Percentiles rank a stretch among this genome's conserved stretches.
Evolutionary conservation across 148 eudicot genomes (phyloP).

Genomic region (Camellia sinensis): DNA sequence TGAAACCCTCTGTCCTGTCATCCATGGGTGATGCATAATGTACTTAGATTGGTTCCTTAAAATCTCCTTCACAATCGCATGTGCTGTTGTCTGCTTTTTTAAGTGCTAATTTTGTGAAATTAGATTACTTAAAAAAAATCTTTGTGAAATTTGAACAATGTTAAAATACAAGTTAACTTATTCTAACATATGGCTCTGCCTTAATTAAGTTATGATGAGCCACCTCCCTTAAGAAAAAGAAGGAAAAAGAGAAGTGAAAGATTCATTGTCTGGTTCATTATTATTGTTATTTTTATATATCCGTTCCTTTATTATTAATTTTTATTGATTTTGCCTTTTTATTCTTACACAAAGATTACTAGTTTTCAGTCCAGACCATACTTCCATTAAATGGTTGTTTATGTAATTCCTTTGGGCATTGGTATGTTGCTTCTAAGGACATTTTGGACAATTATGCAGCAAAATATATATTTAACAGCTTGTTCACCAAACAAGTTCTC

Average conservation of each 20-base stretch:
- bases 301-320: too few relatives aligned
- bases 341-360: too few relatives aligned
- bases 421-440: too few relatives aligned
- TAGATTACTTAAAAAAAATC: too few relatives aligned
- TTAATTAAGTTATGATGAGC: not conserved
- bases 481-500: too few relatives aligned
- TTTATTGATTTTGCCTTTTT: too few relatives aligned
- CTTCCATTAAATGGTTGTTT: too few relatives aligned
- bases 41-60: not conserved
- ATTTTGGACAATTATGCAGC: too few relatives aligned
- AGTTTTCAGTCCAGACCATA: too few relatives aligned
- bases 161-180: not conserved
- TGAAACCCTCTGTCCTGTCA: not conserved
- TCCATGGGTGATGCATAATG: not conserved
- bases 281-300: too few relatives aligned
- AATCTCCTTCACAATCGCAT: not conserved
- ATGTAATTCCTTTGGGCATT: too few relatives aligned
- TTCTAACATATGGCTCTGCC: not conserved
- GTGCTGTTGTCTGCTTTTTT: not conserved
- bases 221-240: not conserved
- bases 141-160: not conserved
- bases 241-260: not conserved
- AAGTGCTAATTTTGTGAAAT: not conserved
- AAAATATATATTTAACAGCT: too few relatives aligned
- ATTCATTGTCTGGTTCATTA: not conserved